Evolutionary conservation across 2,329 filamentous ascomycete genomes (phyloP).

Genomic region (Grosmannia serpens): DNA sequence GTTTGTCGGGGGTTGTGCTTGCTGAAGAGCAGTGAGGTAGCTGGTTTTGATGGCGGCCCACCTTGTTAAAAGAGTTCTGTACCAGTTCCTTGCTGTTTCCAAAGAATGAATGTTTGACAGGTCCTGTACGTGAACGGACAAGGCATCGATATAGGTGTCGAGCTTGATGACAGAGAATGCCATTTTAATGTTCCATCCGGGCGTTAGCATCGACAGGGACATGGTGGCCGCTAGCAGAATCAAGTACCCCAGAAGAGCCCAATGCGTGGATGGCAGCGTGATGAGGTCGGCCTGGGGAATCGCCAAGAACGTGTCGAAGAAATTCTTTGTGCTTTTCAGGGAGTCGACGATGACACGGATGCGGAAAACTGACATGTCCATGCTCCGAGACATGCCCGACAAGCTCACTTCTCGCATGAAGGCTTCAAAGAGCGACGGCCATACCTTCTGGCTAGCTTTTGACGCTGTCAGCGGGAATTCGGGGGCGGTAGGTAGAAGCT

Average conservation of each 20-base stretch:
- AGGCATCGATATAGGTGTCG: slow-evolving; percentile 1
- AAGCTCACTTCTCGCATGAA: slow-evolving; percentile 3
- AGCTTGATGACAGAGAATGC: slow-evolving; percentile 2
- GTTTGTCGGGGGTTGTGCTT: not conserved
- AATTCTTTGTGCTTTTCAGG: not conserved
- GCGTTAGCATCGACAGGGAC: not conserved
- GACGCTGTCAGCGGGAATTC: not conserved
- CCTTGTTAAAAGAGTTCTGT: not conserved
- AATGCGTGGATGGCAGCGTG: not conserved
- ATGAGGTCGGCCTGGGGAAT: not conserved
- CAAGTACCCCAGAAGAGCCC: slow-evolving; percentile 2
- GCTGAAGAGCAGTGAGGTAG: not conserved
- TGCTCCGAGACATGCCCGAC: slow-evolving; percentile 2
- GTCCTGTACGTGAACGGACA: not conserved
- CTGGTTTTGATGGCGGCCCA: not conserved
- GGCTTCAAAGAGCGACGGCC: slow-evolving; percentile 1
- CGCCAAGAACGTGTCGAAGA: not conserved
- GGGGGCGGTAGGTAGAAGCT: not conserved
- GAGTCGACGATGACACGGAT: not conserved
- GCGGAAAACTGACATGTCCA: not conserved
- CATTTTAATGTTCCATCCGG: slow-evolving; percentile 2
- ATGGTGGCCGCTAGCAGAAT: not conserved
- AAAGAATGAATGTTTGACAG: not conserved
- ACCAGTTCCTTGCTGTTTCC: not conserved
- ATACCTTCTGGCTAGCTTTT: not conserved